Conservation (phyloP, 306 rosid genomes). For the Canavalia ensiformis region DNA sequence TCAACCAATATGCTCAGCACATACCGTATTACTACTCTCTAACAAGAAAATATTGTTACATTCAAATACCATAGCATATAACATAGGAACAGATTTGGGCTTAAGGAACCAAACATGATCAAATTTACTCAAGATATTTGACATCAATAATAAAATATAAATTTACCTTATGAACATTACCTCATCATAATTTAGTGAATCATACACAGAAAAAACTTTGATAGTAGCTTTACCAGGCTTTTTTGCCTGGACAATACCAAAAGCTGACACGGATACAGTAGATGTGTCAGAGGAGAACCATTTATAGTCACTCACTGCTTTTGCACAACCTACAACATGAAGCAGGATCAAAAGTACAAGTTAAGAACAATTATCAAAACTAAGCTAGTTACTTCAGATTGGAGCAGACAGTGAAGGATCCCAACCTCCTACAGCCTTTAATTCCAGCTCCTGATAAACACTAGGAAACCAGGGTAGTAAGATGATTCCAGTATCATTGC, state of each 20-base stretch:
- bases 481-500: constrained; percentile 60
- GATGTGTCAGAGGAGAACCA: constrained; percentile 86
- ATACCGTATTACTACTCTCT: constrained; percentile 18
- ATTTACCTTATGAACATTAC: constrained; percentile 54
- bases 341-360: constrained; percentile 28
- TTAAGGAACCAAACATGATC: constrained; percentile 38
- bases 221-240: constrained; percentile 89
- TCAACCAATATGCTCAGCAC: background rate
- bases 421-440: constrained; percentile 86
- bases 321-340: constrained; percentile 77
- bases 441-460: constrained; percentile 86
- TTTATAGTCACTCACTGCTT: constrained; percentile 74
- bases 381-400: constrained; percentile 42
- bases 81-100: constrained; percentile 24
- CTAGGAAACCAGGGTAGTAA: constrained; percentile 87
- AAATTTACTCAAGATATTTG: constrained; percentile 18
- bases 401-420: constrained; percentile 51
- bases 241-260: constrained; percentile 90
- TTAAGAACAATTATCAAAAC: constrained; percentile 42
- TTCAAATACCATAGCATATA: constrained; percentile 31
- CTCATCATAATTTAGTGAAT: constrained; percentile 87
- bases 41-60: constrained; percentile 18
- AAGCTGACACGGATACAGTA: constrained; percentile 74
- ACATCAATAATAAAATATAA: constrained; percentile 10
- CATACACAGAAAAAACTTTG: constrained; percentile 74